Evolutionary conservation across 2,329 filamentous ascomycete species (phyloP).

Genomic region (Leptographium flavum): DNA sequence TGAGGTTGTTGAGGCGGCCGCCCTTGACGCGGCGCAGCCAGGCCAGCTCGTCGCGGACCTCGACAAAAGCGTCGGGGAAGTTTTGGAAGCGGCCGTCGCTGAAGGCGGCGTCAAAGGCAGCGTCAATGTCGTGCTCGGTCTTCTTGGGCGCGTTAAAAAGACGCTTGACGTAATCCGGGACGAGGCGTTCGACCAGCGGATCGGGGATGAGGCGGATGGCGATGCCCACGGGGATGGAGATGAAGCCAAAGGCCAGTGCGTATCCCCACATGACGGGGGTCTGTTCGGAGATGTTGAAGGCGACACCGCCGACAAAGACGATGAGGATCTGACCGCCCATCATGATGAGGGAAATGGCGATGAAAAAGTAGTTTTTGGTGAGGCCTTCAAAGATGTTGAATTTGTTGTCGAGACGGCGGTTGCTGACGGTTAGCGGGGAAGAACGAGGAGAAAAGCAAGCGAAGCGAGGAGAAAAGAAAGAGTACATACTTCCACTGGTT

Average conservation of each 20-base stretch:
- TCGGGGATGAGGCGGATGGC: slow-evolving; percentile 76
- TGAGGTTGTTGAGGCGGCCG: slow-evolving; percentile 67
- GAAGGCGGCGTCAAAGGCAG: slow-evolving; percentile 29
- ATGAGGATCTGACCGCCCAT: slow-evolving; percentile 82
- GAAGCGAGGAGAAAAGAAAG: background rate
- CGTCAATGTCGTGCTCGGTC: slow-evolving; percentile 12
- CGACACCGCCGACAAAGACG: slow-evolving; percentile 68
- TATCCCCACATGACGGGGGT: slow-evolving; percentile 73
- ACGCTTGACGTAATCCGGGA: slow-evolving; percentile 39
- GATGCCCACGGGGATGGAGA: slow-evolving; percentile 77
- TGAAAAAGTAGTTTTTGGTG: slow-evolving; percentile 74
- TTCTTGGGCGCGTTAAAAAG: slow-evolving; percentile 18
- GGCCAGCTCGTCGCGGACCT: slow-evolving; percentile 66
- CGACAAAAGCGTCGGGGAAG: slow-evolving; percentile 58
- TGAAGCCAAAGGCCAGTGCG: slow-evolving; percentile 65
- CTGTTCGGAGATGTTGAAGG: slow-evolving; percentile 61
- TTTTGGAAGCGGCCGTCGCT: slow-evolving; percentile 41
- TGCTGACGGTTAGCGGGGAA: slow-evolving; percentile 32
- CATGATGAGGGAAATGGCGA: slow-evolving; percentile 75
- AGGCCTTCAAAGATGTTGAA: slow-evolving; percentile 95
- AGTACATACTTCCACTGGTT: slow-evolving; percentile 79
- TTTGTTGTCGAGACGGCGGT: slow-evolving; percentile 82
- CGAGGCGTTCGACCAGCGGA: slow-evolving; percentile 37
- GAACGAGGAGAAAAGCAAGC: background rate
- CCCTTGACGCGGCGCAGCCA: slow-evolving; percentile 72